Evolutionary conservation across 2,329 filamentous ascomycete genomes (phyloP).

Genomic region (Madurella mycetomatis): DNA sequence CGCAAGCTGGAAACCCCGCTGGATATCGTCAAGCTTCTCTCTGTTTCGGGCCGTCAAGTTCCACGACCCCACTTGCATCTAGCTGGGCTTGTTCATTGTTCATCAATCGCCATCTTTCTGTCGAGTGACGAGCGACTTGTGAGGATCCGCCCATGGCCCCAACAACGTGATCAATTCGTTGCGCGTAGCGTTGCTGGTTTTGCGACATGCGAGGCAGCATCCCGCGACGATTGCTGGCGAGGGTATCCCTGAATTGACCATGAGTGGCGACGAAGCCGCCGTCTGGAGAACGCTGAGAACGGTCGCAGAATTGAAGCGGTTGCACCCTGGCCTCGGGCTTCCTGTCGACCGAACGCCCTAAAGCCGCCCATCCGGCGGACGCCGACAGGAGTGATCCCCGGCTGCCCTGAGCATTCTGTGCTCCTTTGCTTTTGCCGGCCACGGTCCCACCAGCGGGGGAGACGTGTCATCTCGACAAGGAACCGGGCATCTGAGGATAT

Average conservation of each 20-base stretch:
- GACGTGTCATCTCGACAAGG: background rate
- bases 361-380: background rate
- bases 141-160: too few species aligned
- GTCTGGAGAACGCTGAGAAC: slow-evolving; percentile 1
- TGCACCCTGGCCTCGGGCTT: background rate
- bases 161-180: background rate
- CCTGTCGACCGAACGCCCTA: background rate
- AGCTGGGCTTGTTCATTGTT: too few species aligned
- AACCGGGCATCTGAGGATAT: background rate
- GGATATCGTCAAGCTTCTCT: too few species aligned
- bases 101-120: too few species aligned
- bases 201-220: background rate
- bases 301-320: background rate
- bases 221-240: background rate
- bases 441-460: background rate
- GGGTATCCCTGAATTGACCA: slow-evolving; percentile 7
- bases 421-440: background rate
- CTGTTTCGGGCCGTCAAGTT: too few species aligned
- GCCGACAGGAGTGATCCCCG: background rate
- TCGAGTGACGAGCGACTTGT: too few species aligned
- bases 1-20: too few species aligned
- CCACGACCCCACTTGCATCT: too few species aligned
- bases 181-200: background rate
- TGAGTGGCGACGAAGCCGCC: background rate
- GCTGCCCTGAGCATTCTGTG: background rate